A percentile compares a stretch with the other conserved stretches of the same genome.
Conservation (phyloP, 2,329 filamentous ascomycete genomes). For the Pseudogymnoascus destructans region DNA sequence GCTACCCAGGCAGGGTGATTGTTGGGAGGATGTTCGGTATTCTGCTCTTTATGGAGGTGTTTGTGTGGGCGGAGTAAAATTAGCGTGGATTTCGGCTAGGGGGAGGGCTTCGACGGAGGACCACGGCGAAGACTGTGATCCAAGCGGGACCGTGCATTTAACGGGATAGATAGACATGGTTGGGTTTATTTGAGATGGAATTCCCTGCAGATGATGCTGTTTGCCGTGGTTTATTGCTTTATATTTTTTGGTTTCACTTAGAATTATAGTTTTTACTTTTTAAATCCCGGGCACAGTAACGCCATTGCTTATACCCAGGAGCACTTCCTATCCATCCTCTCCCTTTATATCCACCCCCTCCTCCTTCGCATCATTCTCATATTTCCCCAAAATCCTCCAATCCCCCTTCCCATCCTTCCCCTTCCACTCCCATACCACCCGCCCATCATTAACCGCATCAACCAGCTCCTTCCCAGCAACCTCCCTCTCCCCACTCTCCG, state of each 20-base stretch:
- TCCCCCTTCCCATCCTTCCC: conserved; percentile 12
- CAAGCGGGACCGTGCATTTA: not conserved
- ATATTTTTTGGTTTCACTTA: not conserved
- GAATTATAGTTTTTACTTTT: not conserved
- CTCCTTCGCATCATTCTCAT: not conserved
- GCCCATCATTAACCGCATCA: conserved; percentile 41
- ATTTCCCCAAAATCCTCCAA: not conserved
- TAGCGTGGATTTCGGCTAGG: not conserved
- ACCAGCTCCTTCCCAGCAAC: conserved; percentile 40
- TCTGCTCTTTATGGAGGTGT: not conserved
- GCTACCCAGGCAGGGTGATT: conserved; percentile 30
- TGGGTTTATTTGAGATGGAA: not conserved
- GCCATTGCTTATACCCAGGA: not conserved
- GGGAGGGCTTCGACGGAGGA: not conserved
- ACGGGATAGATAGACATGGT: not conserved
- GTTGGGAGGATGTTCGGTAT: not conserved
- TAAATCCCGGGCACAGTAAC: not conserved
- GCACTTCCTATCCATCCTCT: not conserved
- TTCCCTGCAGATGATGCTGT: not conserved
- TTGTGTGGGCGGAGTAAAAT: not conserved
- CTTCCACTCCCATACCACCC: conserved; percentile 32
- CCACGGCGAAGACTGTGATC: not conserved
- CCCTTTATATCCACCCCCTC: not conserved
- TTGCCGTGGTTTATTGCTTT: not conserved
- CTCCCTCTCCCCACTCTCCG: conserved; percentile 49